These are phyloP conservation scores for Hippophae rhamnoides DNA, from an alignment of 306 rosid species.

Conservation along the genomic window DNA sequence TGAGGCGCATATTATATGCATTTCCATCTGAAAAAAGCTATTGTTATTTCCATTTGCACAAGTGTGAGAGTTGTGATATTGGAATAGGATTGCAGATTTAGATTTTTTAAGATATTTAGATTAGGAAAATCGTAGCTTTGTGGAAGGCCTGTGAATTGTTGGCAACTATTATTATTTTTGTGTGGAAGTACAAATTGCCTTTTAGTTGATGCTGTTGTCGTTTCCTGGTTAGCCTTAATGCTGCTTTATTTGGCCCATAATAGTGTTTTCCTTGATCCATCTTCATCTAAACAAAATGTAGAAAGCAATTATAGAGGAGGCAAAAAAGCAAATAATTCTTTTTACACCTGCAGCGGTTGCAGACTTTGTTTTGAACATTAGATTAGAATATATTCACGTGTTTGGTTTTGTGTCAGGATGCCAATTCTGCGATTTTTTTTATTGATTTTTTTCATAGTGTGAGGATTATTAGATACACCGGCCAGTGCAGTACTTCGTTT, in stretches of 20 bases:
- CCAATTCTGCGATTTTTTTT: no score
- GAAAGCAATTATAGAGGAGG: conserved; percentile 7
- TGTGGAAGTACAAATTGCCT: conserved; percentile 57
- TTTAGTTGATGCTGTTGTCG: conserved; percentile 33
- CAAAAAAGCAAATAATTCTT: conserved; percentile 16
- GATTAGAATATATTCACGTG: conserved; percentile 28
- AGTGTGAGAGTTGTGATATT: conserved; percentile 1
- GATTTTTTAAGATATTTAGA: conserved; percentile 1
- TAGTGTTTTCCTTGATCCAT: conserved; percentile 18
- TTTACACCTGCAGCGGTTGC: conserved; percentile 18
- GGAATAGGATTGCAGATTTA: conserved; percentile 20
- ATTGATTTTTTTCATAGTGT: no score
- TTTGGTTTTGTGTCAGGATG: not conserved
- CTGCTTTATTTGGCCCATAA: conserved; percentile 6
- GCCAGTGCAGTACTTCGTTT: no score
- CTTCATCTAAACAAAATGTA: conserved; percentile 4
- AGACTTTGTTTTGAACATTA: conserved; percentile 24
- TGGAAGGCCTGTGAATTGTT: conserved; percentile 25
- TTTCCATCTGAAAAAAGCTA: conserved; percentile 7
- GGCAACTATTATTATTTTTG: conserved; percentile 39
- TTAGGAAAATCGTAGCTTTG: conserved; percentile 13
- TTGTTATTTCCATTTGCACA: conserved; percentile 12
- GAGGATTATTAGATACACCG: no score
- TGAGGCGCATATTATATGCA: not conserved
- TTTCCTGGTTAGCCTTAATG: conserved; percentile 7